phyloP scores from a whole-genome alignment of 176 grass and related monocot species.

The Triticum urartu region DNA sequence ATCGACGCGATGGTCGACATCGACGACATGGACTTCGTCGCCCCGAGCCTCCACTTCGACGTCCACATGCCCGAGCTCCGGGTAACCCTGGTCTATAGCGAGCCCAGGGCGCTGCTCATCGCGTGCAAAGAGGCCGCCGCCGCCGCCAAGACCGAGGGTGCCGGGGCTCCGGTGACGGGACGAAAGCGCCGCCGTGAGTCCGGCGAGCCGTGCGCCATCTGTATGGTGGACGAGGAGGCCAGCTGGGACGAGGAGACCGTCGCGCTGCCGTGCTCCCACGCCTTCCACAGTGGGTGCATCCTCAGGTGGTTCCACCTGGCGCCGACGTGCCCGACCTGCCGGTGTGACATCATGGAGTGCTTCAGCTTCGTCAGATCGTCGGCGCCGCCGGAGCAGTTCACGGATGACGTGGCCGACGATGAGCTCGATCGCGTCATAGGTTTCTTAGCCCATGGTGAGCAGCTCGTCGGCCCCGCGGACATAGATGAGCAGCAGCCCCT shows the following conservation, averaged over 20 bases:
- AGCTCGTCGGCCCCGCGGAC: too few relatives aligned
- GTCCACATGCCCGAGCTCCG: background rate
- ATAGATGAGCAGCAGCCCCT: background rate
- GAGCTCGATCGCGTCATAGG: background rate
- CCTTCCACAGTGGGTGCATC: background rate
- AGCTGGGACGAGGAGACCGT: background rate
- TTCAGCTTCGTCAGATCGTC: background rate
- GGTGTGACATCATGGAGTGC: background rate
- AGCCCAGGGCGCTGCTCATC: background rate
- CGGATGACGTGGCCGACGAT: background rate
- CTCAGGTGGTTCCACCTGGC: background rate
- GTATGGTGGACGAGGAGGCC: background rate
- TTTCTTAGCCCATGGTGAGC: too few relatives aligned
- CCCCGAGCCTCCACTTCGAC: background rate
- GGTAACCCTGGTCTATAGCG: background rate
- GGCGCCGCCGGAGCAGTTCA: background rate
- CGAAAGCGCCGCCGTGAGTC: background rate
- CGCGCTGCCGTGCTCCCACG: background rate
- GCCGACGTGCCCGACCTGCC: background rate
- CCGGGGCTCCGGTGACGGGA: background rate
- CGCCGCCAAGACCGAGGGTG: background rate
- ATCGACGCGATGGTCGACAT: background rate
- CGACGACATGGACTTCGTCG: background rate
- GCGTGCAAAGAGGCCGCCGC: background rate
- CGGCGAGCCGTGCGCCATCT: background rate